These are phyloP conservation scores for Plasmopara viticola DNA, from an alignment of 352 stramenopile species.

Conservation along the genomic window DNA sequence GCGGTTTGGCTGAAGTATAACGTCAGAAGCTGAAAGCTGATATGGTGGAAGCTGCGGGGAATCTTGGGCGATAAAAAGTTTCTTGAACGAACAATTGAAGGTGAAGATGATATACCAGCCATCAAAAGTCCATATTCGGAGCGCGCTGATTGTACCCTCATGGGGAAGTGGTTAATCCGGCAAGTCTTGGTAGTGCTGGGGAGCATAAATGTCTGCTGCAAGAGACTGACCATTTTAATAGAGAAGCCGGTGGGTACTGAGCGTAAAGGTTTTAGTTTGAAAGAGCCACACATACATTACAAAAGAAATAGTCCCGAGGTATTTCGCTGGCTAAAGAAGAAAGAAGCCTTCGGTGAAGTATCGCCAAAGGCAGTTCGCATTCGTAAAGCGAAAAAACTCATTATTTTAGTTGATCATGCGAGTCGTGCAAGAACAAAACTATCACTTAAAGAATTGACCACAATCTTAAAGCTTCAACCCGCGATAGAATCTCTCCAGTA, in stretches of 20 bases:
- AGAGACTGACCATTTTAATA: not conserved
- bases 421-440: slow-evolving; percentile 5
- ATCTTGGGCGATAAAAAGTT: not conserved
- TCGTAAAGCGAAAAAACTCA: not conserved
- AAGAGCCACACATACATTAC: not conserved
- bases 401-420: slow-evolving; percentile 8
- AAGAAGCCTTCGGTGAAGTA: not conserved
- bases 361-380: not conserved
- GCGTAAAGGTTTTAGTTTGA: not conserved
- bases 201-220: not conserved
- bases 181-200: not conserved
- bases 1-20: no score
- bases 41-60: no score
- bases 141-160: not conserved
- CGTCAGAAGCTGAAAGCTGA: no score
- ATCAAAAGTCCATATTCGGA: not conserved
- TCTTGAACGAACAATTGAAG: not conserved
- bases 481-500: slow-evolving; percentile 2
- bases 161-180: not conserved
- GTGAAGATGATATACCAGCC: not conserved
- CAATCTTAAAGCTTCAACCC: slow-evolving; percentile 6
- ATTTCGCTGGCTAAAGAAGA: not conserved
- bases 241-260: not conserved
- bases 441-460: not conserved
- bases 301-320: not conserved